Evolutionary conservation across 192 early-diverging fungal species (phyloP), one percentile per base, ranked within the genome.

Genomic region (Gaertneriomyces sp.): DNA sequence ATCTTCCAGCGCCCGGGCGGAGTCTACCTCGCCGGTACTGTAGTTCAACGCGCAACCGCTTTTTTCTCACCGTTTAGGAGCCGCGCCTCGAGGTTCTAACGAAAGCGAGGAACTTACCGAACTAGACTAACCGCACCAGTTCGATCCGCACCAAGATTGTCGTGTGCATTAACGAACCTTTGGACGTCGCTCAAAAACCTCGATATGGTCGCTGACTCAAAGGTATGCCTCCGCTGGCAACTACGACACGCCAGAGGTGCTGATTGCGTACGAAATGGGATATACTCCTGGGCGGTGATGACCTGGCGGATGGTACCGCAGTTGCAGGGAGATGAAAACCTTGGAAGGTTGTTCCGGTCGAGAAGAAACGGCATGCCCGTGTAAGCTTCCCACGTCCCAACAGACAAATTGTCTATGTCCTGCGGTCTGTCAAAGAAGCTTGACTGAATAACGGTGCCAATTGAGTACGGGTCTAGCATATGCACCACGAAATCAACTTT

Each of bases 381-480:
- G 71, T 25, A 68, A 47, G 67, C 64, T 60, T 74, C 73, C 78
- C 58, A 75, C 41, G 47, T 68, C 63, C 65, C 64, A 44, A 39
- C 54, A 1, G 75, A 74, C n/a, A 71, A 74, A 17, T 73, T 63
- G 9, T 63, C 14, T 3, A 79, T 75, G 17, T 69, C 55, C 42
- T 79, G 66, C 33, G 72, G 74, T 33, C 63, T 68, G 38, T 78
- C 79, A 1, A 70, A 50, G 12, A 79, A 50, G 1, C 59, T 58
- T 38, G 73, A 71, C 80, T 79, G 68, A 25, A 78, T 33, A 33
- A 33, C 25, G 25, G 71, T 44, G 66, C 59, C 45, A 49, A 51
- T 6, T 51, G 5, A 51, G 49, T n/a, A 20, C 6, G n/a, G n/a
- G 49, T n/a, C 49, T n/a, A 5, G 6, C n/a, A 51, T 51, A 6